Evolutionary conservation across 148 eudicot genomes (phyloP).

Genomic region (Rhododendron ferrugineum): DNA sequence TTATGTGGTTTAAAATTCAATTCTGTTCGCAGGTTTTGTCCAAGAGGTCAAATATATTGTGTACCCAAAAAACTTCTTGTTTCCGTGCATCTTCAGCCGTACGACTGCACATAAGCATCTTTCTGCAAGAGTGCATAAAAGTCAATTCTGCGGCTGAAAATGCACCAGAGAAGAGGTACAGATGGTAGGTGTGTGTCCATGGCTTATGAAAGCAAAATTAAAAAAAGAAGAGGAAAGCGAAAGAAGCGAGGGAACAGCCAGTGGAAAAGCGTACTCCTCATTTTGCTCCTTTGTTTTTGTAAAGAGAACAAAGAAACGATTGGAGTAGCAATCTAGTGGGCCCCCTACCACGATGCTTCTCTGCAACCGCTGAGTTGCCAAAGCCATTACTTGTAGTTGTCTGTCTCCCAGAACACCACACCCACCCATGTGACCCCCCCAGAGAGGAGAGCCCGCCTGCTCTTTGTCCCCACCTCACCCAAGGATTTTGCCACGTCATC

Average conservation of each 20-base stretch:
- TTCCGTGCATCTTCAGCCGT: no score
- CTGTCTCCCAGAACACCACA: neutral
- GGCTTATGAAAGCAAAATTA: neutral
- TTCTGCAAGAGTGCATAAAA: no score
- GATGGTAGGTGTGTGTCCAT: neutral
- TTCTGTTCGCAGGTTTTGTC: neutral
- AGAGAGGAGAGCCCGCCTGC: neutral
- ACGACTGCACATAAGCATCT: no score
- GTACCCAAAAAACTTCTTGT: neutral
- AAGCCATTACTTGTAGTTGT: neutral
- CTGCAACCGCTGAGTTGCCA: slow-evolving; percentile 14
- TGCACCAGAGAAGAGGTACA: no score
- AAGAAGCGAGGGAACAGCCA: neutral
- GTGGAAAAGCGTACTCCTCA: neutral
- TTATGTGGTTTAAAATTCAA: no score
- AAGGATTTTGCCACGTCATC: neutral
- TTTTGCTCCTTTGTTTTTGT: no score
- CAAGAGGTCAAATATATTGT: no score
- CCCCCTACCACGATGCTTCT: slow-evolving; percentile 12
- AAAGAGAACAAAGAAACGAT: no score
- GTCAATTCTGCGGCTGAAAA: no score
- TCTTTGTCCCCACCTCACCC: slow-evolving; percentile 3
- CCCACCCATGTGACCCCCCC: neutral
- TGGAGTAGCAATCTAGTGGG: neutral
- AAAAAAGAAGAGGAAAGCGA: no score